Base-by-base conservation (phyloP, 1,139 yeast genomes). In the Candida glucosophila region DNA sequence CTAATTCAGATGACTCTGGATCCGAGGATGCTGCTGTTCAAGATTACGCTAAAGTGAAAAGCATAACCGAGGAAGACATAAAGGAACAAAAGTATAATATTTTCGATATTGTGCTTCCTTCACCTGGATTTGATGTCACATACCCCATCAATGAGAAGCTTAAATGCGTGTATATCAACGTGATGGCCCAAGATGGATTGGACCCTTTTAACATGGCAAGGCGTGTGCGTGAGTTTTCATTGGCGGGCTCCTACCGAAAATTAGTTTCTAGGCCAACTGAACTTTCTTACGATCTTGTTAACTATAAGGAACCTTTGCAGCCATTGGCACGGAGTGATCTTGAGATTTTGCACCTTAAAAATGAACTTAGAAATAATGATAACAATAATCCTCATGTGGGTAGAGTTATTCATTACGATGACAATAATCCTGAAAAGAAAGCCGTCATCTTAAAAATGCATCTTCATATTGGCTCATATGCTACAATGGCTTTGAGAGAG, bases 401-500 rank as follows among this genome's bases (percentile, higher is more conserved):
- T 41, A 61, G 43, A 47, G 57, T 47, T 12, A 43, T 54, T 17
- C 61, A 57, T 17, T 69, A 65, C 8, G 41, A 47, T 7, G 51
- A 33, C 2, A 17, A 44, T 5, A 52, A 44, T 8, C 80, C 76
- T 15, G 52, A 54, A 4, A 76, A 71, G 33, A 59, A 66, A 2
- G 96, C 95, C 0, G 76, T 88, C 7, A 66, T 88, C 7, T 53
- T 92, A 34, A 76, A 69, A 39, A 66, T 92, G 67, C 81, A 77
- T 47, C 63, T 92, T 31, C 92, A 86, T 2, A 77, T 82, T 5
- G 80, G 96, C 24, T 78, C 93, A 5, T 92, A 92, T 52, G 99
- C 99, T 2, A 92, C 99, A 0, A 92, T 92, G 98, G 95, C 96
- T 0, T 58, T 92, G 29, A 69, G 98, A 43, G 98, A 90, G 48